phyloP scores from a whole-genome alignment of 2,329 filamentous ascomycete species.

The Pseudodiploospora longispora region DNA sequence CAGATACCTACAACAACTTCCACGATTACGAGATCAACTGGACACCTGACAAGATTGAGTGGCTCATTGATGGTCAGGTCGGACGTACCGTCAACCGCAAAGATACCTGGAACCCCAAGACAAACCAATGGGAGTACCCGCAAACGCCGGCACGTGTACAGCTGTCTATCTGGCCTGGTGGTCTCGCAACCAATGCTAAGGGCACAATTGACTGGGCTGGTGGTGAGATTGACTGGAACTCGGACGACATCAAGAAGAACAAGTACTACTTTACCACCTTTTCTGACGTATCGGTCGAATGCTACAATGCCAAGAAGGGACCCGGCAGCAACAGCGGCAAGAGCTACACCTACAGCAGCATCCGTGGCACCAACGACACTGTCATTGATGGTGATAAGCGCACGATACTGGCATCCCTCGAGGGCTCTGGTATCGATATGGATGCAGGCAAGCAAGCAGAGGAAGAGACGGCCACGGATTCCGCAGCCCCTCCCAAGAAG shows the following conservation, averaged over 20 bases:
- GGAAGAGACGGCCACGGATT: conserved; percentile 7
- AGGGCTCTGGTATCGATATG: conserved; percentile 75
- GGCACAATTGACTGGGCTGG: conserved; percentile 91
- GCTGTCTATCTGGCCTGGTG: conserved; percentile 93
- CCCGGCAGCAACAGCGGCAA: conserved; percentile 62
- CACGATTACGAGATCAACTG: conserved; percentile 93
- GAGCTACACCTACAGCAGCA: conserved; percentile 68
- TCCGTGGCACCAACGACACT: conserved; percentile 62
- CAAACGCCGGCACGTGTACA: conserved; percentile 88
- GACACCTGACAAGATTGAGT: conserved; percentile 78
- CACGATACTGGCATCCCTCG: conserved; percentile 70
- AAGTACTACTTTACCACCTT: conserved; percentile 87
- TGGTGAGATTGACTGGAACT: conserved; percentile 76
- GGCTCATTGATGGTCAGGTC: conserved; percentile 75
- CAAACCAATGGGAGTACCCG: conserved; percentile 77
- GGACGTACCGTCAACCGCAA: conserved; percentile 66
- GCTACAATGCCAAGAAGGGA: conserved; percentile 57
- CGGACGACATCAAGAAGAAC: conserved; percentile 67
- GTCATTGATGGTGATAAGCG: conserved; percentile 66
- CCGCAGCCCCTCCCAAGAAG: conserved; percentile 14
- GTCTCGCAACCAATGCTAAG: conserved; percentile 65
- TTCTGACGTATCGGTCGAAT: conserved; percentile 70
- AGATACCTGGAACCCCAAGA: conserved; percentile 79
- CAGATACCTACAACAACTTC: conserved; percentile 66
- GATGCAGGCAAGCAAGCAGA: conserved; percentile 27